Percentiles rank a stretch among this genome's conserved stretches.
Conservation (phyloP, 169 alveolate genomes). For the Toxoplasma gondii region DNA sequence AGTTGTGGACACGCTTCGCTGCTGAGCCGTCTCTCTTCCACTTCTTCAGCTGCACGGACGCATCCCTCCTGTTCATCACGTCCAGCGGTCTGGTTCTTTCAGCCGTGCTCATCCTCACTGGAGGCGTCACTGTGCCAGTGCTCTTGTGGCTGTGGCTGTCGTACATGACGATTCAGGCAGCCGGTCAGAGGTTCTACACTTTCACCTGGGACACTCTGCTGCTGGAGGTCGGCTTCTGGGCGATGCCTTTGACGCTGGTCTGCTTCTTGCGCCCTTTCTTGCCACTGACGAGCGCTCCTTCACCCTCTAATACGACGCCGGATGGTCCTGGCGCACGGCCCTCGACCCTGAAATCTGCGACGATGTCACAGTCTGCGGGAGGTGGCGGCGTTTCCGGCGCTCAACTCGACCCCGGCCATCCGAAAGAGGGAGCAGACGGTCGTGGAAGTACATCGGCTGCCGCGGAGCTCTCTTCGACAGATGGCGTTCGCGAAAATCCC, state of each 20-base stretch:
- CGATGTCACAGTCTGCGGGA: no score
- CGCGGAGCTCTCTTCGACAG: no score
- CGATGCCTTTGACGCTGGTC: conserved; percentile 42
- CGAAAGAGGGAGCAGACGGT: no score
- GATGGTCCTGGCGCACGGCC: no score
- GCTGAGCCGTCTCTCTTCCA: background rate
- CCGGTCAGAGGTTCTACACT: conserved; percentile 59
- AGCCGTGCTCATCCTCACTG: background rate
- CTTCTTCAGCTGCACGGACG: background rate
- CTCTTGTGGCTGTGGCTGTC: conserved; percentile 53
- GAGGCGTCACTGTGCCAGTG: conserved; percentile 27
- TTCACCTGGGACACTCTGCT: conserved; percentile 69
- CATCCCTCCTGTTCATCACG: background rate
- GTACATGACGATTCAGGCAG: conserved; percentile 31
- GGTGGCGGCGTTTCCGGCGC: no score
- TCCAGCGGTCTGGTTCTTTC: conserved; percentile 22
- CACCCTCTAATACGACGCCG: no score
- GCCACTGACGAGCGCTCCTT: no score
- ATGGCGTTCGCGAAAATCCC: no score
- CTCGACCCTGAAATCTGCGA: no score
- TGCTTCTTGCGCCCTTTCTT: background rate
- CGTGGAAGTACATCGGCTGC: no score
- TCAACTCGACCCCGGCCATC: no score
- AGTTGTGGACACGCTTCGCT: background rate
- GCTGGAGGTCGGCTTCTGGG: conserved; percentile 66